Conservation (phyloP, 495 filamentous ascomycete genomes). For the Geoglossum glabrum region DNA sequence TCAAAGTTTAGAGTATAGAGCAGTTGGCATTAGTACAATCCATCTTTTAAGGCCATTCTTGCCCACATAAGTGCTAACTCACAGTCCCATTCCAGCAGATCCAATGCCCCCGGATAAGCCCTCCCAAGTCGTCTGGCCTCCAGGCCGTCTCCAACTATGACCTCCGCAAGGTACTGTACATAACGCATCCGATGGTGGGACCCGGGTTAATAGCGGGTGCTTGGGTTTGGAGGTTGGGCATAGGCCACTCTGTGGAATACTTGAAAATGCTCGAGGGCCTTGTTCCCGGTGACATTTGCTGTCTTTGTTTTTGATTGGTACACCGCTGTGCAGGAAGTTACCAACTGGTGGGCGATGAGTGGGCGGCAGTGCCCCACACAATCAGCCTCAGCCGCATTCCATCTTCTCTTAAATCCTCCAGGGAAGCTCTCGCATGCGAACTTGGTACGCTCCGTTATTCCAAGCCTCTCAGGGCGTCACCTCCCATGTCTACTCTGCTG, state of each 20-base stretch:
- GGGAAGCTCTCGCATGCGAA: neutral
- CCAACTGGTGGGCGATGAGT: neutral
- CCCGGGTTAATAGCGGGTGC: too few relatives aligned
- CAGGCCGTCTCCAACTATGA: too few relatives aligned
- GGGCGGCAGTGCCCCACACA: neutral
- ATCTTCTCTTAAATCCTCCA: neutral
- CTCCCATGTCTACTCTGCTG: conserved; percentile 28
- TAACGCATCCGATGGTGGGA: too few relatives aligned
- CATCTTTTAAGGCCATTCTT: too few relatives aligned
- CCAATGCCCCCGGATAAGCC: too few relatives aligned
- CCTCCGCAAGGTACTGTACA: too few relatives aligned
- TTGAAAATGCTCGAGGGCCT: neutral
- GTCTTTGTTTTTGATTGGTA: neutral
- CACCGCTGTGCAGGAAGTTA: neutral
- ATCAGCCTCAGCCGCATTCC: conserved; percentile 1
- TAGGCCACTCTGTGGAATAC: neutral
- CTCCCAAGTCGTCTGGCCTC: too few relatives aligned
- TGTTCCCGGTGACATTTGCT: neutral
- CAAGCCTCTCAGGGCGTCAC: neutral
- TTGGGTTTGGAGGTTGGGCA: too few relatives aligned
- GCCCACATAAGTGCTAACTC: too few relatives aligned
- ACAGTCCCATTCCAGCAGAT: too few relatives aligned
- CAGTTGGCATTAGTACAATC: too few relatives aligned
- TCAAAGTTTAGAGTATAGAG: too few relatives aligned
- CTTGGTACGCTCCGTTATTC: neutral